Base-by-base conservation (phyloP, 2,329 filamentous ascomycete genomes). In the Ophiostoma quercus region DNA sequence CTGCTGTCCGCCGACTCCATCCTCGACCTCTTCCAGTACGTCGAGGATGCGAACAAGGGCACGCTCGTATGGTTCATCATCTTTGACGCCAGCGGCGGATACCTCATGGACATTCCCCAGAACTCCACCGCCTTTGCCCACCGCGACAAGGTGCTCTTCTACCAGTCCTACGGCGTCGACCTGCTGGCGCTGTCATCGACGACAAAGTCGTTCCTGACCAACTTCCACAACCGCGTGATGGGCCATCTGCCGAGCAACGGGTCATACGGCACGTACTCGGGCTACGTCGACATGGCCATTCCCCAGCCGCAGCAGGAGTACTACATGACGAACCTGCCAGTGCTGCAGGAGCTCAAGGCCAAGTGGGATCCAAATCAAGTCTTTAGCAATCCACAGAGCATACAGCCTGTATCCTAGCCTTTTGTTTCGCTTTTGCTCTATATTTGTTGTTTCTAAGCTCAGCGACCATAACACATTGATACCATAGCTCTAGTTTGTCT, bases 121-220 rank as follows among this genome's bases (percentile, higher is more conserved):
- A 80, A 88, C 73, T 83, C 83, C 11, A 89, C 87, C 0, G 84
- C 87, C 8, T 90, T 88, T 74, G 82, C 84, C 0, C 88, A 90
- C 74, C 84, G 88, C 66, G 85, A 90, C 79, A 86, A 86, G 72
- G 74, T 89, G 57, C 84, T 89, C 77, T 88, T 87, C 79, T 84
- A 87, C 75, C 86, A 90, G 75, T 85, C 84, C 0, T 90, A 89
- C 74, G 85, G 81, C 9, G 75, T 89, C 63, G 84, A 83, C 22
- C 74, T 86, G 0, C 78, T 81, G 0, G 77, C 77, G 1, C 75
- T 88, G 16, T 80, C 79, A 1, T 72, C 79, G n/a, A 79, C 77
- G 14, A 85, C 83, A 1, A 81, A 79, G 69, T 74, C 77, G 0
- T 88, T 89, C 69, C 75, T 88, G 54, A 77, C 80, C 19, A 83